Evolutionary conservation across 148 eudicot genomes (phyloP), one percentile per base, ranked within the genome.

Genomic region (Heliosperma pusillum): DNA sequence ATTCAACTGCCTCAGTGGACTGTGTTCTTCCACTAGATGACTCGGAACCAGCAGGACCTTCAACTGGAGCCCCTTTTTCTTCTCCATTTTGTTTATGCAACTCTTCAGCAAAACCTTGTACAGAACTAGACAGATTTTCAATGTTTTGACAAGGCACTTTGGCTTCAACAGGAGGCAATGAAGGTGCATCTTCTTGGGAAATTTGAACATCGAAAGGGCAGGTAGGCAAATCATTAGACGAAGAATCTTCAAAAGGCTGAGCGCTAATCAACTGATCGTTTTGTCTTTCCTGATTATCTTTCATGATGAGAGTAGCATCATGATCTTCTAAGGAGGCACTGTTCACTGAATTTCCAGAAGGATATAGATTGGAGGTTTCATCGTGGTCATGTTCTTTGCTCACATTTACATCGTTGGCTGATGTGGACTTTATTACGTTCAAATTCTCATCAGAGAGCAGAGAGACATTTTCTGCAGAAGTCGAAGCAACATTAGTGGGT

Each of bases 1-100:
- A 75, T 77, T 90, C 89, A 69, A 82, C 82, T 52, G 83, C 81
- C 79, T 84, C 89, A 70, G 47, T 64, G 30, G 74, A 67, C 70
- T 80, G 80, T 27, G 71, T 81, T 79, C 75, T 75, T 42, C 69
- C 83, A 73, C 77, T 79, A 66, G 82, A 73, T 70, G 88, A 76
- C 73, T 84, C 83, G 19, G 81, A 74, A 82, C 79, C 90, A 66
- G 80, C 76, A 82, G 50, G 58, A 20, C 26, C 72, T 36, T 42
- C 58, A 62, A 62, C 56, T 53, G 78, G 55, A 66, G 53, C 61
- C 74, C 79, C 76, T 55, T 75, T 67, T 70, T 71, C 83, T 66
- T 71, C 71, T 21, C 70, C 78, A 78, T 21, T 65, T 74, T 78
- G 72, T 56, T 77, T 74, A 72, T 63, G 72, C 76, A 76, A 83